These are phyloP conservation scores for Lunularia cruciata DNA, from an alignment of 225 moss, liverwort and hornwort species.

Conservation along the genomic window DNA sequence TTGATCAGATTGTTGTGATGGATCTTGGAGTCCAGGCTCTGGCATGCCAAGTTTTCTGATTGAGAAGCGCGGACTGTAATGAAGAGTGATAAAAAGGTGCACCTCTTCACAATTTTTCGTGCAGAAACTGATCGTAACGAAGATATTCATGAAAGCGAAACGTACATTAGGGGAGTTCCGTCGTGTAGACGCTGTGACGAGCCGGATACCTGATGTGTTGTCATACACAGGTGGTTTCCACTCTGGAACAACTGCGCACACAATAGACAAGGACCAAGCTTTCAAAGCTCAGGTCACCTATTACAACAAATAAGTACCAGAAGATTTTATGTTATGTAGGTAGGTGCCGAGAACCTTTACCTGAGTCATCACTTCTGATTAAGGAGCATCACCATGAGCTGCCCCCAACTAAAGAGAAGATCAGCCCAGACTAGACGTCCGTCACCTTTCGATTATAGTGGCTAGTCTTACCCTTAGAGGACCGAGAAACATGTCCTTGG, in stretches of 20 bases:
- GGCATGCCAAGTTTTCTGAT: slow-evolving; percentile 23
- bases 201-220: slow-evolving; percentile 73
- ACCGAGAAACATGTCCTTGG: too few species aligned
- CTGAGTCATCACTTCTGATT: too few species aligned
- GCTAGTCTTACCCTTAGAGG: too few species aligned
- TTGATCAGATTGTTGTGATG: slow-evolving; percentile 97
- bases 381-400: too few species aligned
- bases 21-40: slow-evolving; percentile 92
- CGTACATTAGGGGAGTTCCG: slow-evolving; percentile 91
- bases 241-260: slow-evolving; percentile 76
- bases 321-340: too few species aligned
- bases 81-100: background rate
- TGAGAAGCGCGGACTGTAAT: background rate
- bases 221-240: slow-evolving; percentile 93
- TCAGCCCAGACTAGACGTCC: too few species aligned
- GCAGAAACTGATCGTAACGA: background rate
- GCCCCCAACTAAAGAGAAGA: too few species aligned
- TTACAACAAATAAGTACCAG: too few species aligned
- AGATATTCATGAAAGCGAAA: background rate
- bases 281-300: too few species aligned
- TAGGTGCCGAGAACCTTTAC: too few species aligned
- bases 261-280: background rate
- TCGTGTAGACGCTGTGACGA: slow-evolving; percentile 87
- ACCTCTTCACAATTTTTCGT: background rate
- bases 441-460: too few species aligned